These are phyloP conservation scores for Candida gigantensis DNA, from an alignment of 1,139 yeast species.

Conservation along the genomic window DNA sequence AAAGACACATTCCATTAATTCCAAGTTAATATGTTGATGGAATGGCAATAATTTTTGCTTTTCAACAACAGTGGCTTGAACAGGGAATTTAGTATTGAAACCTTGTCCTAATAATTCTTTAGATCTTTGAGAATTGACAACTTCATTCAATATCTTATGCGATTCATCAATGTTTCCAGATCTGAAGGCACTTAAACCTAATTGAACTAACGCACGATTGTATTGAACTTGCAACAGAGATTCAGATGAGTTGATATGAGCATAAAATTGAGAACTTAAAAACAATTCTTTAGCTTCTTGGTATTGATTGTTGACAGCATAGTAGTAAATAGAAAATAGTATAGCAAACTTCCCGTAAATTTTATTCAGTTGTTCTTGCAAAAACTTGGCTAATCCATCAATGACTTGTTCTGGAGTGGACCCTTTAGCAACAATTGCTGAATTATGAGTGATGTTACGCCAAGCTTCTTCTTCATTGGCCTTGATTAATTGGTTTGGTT, in stretches of 20 bases:
- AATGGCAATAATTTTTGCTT: constrained; percentile 89
- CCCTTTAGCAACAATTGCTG: constrained; percentile 33
- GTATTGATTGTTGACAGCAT: constrained; percentile 85
- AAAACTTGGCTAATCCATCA: constrained; percentile 62
- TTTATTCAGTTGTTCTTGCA: constrained; percentile 66
- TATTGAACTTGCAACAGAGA: constrained; percentile 85
- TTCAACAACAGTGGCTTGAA: constrained; percentile 58
- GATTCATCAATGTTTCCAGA: constrained; percentile 83
- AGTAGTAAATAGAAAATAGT: constrained; percentile 84
- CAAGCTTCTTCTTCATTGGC: constrained; percentile 74
- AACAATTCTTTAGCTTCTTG: constrained; percentile 84
- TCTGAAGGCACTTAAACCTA: constrained; percentile 95
- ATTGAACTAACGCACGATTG: constrained; percentile 93
- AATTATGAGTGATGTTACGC: constrained; percentile 44
- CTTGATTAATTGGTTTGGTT: constrained; percentile 74
- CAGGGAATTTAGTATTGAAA: constrained; percentile 65
- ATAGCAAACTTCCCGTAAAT: constrained; percentile 80
- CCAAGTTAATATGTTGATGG: constrained; percentile 97
- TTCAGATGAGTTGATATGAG: constrained; percentile 81
- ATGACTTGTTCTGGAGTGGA: constrained; percentile 50
- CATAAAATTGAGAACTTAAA: constrained; percentile 80
- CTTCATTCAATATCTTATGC: constrained; percentile 85
- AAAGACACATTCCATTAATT: constrained; percentile 91
- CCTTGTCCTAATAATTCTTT: constrained; percentile 97
- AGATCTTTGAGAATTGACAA: constrained; percentile 81